These are phyloP conservation scores for Ophiostoma piceae DNA, from an alignment of 2,329 filamentous ascomycete genomes.

Conservation along the genomic window DNA sequence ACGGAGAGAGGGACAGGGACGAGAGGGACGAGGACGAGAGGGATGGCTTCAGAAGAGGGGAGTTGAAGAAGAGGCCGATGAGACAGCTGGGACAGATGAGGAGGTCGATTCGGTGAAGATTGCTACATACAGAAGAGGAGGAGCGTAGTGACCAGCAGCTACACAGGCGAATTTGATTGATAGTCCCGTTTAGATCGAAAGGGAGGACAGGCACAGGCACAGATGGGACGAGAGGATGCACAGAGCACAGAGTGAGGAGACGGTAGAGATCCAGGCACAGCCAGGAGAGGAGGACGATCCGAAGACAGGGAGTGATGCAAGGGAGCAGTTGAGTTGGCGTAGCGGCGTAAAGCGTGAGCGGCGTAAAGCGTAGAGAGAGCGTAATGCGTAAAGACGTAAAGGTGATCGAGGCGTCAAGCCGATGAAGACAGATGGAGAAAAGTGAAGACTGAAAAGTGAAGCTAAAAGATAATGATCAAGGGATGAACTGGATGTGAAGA, in stretches of 20 bases:
- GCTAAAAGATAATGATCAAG: constrained; percentile 1
- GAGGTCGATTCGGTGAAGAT: constrained; percentile 12
- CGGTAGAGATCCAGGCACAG: neutral
- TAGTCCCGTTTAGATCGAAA: neutral
- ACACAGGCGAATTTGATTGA: neutral
- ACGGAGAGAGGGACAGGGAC: constrained; percentile 7
- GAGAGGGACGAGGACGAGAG: neutral
- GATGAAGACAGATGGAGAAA: neutral
- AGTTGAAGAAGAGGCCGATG: constrained; percentile 19
- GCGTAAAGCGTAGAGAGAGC: neutral
- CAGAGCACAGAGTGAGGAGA: neutral
- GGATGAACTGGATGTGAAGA: constrained; percentile 13
- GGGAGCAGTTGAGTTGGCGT: constrained; percentile 1
- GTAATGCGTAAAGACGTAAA: neutral
- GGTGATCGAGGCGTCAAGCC: constrained; percentile 8
- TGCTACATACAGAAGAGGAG: neutral
- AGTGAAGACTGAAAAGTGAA: neutral
- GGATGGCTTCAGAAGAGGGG: neutral
- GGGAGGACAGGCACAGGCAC: neutral
- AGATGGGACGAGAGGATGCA: neutral
- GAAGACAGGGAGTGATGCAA: constrained; percentile 16
- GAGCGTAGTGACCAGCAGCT: constrained; percentile 23
- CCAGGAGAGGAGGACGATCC: neutral
- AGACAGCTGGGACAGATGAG: constrained; percentile 1
- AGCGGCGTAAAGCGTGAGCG: neutral